Base-by-base conservation (phyloP, 148 eudicot genomes). In the Camellia sinensis region DNA sequence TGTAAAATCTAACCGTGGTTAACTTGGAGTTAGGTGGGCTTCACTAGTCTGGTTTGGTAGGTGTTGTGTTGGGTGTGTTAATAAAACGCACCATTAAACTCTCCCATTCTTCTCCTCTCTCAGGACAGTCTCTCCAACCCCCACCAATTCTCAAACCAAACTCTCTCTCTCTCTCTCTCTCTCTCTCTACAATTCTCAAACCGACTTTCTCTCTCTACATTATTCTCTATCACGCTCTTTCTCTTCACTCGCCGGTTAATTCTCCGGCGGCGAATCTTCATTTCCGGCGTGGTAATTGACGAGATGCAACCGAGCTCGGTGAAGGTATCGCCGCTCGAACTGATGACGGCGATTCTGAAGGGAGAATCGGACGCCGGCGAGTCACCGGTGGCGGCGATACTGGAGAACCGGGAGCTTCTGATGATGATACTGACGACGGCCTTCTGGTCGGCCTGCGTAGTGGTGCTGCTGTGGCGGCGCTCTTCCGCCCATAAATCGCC, bases 401-500 rank as follows among this genome's bases (percentile, higher is more conserved):
- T 87, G 73, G 91, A 85, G 77, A 91, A 91, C 56, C 85, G 88
- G 41, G 94, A 89, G 56, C 37, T 89, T 22, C n/a, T 89, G 21
- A 87, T 90, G 94, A 77, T 90, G 94, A 77, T 90, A 12, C 46
- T 96, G 0, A 86, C 95, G 3, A 96, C 98, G 69, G 97, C 99
- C 46, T 96, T 53, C 73, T 96, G 5, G 80, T 91, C 52, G 99
- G 99, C 0, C 0, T 88, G 86, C 70, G 88, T 87, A 8, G 79
- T 90, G 63, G 78, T 90, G 40, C 53, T 92, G 46, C 46, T 90
- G 5, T 89, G 93, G 94, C 83, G 91, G 82, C 85, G 92, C 60
- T 87, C 94, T 18, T 85, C 82, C 40, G 82, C 86, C 59, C 84
- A 70, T 61, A 86, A 77, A 78, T 79, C 86, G 21, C 82, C 66